These are phyloP conservation scores for Raddia distichophylla DNA, from an alignment of 176 grass and related monocot species.

Conservation along the genomic window DNA sequence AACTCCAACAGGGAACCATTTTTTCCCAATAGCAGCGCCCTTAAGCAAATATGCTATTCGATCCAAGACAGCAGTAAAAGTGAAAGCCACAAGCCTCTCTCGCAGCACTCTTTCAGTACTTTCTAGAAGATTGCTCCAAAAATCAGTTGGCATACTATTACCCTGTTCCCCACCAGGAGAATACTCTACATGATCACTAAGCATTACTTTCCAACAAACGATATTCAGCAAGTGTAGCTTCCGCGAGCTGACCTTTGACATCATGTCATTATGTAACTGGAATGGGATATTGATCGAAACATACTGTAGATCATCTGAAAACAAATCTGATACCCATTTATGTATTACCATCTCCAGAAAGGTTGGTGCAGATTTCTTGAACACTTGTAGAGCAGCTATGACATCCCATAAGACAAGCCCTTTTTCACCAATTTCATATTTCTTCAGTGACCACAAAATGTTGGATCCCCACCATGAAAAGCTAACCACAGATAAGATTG, in stretches of 20 bases:
- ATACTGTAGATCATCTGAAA: slow-evolving; percentile 39
- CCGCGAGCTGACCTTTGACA: slow-evolving; percentile 50
- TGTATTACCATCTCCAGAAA: slow-evolving; percentile 64
- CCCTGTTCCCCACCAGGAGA: slow-evolving; percentile 30
- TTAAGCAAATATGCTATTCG: slow-evolving; percentile 23
- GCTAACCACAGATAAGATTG: slow-evolving; percentile 25
- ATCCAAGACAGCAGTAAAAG: slow-evolving; percentile 59
- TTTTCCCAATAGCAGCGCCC: slow-evolving; percentile 37
- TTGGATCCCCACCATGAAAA: slow-evolving; percentile 69
- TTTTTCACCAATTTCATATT: slow-evolving; percentile 61
- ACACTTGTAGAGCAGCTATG: slow-evolving; percentile 56
- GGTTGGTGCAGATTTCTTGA: slow-evolving; percentile 55
- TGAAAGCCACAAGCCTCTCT: slow-evolving; percentile 76
- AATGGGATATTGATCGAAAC: slow-evolving; percentile 46
- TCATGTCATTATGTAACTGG: slow-evolving; percentile 23
- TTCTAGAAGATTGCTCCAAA: slow-evolving; percentile 70
- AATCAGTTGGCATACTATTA: slow-evolving; percentile 38
- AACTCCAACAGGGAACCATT: slow-evolving; percentile 63
- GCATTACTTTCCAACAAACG: slow-evolving; percentile 81
- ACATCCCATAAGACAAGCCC: slow-evolving; percentile 76
- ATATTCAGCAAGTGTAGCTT: slow-evolving; percentile 79
- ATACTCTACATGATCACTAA: slow-evolving; percentile 32
- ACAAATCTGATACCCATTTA: slow-evolving; percentile 73
- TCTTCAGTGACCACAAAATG: slow-evolving; percentile 69
- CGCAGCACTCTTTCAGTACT: slow-evolving; percentile 67